Base-by-base conservation (phyloP, 2,329 filamentous ascomycete genomes). In the Aspergillus sp. region DNA sequence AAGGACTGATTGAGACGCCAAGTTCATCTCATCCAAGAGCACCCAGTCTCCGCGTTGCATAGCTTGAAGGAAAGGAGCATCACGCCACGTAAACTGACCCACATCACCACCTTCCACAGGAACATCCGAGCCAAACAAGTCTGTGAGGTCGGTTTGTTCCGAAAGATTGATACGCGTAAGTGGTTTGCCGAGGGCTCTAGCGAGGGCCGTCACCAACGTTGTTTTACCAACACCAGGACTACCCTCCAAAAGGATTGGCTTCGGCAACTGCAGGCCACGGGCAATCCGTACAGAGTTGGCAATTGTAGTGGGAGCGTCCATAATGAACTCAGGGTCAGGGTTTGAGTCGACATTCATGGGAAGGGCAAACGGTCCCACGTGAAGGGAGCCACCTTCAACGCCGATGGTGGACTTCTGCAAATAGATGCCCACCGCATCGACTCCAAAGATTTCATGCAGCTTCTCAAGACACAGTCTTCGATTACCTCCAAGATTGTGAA, bases 21-120 rank as follows among this genome's bases (percentile, higher is more conserved):
- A 76, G 64, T 99, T 99, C 94, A 99, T 99, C 76, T 99, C 94
- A 66, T 99, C 94, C 0, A 99, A 81, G 23, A 99, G 78, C 10
- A 99, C 94, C 94, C 94, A 99, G 62, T 96, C 89, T 23, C 94
- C 94, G 53, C 85, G 88, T 68, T 97, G 94, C 93, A 99, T 97
- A 0, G 94, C 94, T 67, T 91, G 89, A 17, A 99, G 77, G 68
- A 99, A 97, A 1, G 94, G 92, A 0, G 93, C 94, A 69, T 99
- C 93, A 61, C 91, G 85, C 94, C 94, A 99, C 1, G 89, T 88
- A 66, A 99, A 99, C 54, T 89, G 88, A 1, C 94, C 94, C 6
- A 91, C 88, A 64, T 89, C 86, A 1, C 88, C 91, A n/a, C 91
- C 92, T 73, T 97, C 94, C 3, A 96, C 86, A 0, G 94, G 94